Base-by-base conservation (phyloP, 345 rosid species). In the Iberis pinnata region DNA sequence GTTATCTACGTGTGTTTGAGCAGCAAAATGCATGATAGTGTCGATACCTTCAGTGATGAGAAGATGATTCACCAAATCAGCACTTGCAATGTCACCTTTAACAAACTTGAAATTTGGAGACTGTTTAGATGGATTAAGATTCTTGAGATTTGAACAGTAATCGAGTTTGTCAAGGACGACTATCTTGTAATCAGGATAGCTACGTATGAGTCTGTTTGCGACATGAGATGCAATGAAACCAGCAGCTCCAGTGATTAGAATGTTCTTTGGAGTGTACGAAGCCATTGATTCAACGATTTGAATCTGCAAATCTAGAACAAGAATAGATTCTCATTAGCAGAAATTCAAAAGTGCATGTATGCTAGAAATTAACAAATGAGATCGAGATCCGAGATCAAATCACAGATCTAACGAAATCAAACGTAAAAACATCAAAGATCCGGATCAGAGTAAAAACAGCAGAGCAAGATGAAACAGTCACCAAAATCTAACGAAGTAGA, bases 21-120 rank as follows among this genome's bases (percentile, higher is more conserved):
- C 94, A 8, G 94, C 96, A 42, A 87, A 87, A 65, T 87, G 96
- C 96, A 87, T 88, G 31, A 88, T 88, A 1, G 96, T 87, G 63
- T 87, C 96, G 5, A 87, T 87, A 26, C 78, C 74, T 69, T 87
- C 96, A 0, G 96, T 84, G 70, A 87, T 80, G 31, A 84, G 90
- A 13, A 88, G 88, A 73, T 77, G 82, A 71, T 88, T 88, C 35
- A 88, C 96, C 36, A 88, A 80, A 16, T 88, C 96, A 53, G 90
- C 96, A 67, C 96, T 84, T 18, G 78, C 90, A 8, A 88, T 77
- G 45, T 88, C 89, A 27, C 94, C 94, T 78, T 88, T 88, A 8
- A 82, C 82, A 43, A 77, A 82, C 83, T 88, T 88, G 69, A 88
- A 84, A 63, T 82, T 84, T 0, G 94, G 76, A 6, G 82, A 88